These are phyloP conservation scores for Tylopilus cervinicoccineus DNA, from an alignment of 768 basidiomycete genomes.

Conservation along the genomic window DNA sequence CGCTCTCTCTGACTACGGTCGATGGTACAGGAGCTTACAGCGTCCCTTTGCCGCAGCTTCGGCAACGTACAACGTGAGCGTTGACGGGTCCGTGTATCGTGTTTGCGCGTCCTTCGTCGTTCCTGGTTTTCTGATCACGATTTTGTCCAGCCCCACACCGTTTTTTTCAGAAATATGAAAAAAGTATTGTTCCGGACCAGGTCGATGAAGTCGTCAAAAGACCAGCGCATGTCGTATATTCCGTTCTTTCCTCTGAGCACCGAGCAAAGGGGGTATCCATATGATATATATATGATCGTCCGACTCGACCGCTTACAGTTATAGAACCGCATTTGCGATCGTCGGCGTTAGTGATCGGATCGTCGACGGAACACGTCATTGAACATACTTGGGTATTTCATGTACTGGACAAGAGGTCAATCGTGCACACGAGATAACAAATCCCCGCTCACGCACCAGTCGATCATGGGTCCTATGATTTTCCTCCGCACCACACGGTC, in stretches of 20 bases:
- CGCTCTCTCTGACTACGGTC: neutral
- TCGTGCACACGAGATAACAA: neutral
- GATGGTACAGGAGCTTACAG: conserved; percentile 46
- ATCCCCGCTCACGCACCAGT: conserved; percentile 36
- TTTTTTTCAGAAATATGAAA: conserved; percentile 51
- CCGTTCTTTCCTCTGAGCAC: conserved; percentile 53
- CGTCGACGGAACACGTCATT: neutral
- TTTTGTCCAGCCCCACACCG: conserved; percentile 44
- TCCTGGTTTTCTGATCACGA: conserved; percentile 55
- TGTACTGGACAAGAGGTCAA: conserved; percentile 21
- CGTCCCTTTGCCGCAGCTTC: conserved; percentile 60
- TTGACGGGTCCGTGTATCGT: conserved; percentile 55
- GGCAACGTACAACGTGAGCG: conserved; percentile 54
- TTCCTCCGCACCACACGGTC: conserved; percentile 17
- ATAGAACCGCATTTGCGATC: conserved; percentile 20
- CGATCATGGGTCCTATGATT: conserved; percentile 41
- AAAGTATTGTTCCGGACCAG: conserved; percentile 59
- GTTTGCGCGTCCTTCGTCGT: conserved; percentile 39
- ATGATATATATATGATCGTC: neutral
- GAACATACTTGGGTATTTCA: conserved; percentile 38
- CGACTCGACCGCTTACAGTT: conserved; percentile 18
- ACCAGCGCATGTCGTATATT: conserved; percentile 60
- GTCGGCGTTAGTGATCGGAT: conserved; percentile 3
- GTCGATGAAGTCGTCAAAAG: conserved; percentile 51
- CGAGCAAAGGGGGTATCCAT: neutral